Evolutionary conservation across 805 yeast species (phyloP), one percentile per base, ranked within the genome.

Genomic region (Kluyveromyces starmeri): DNA sequence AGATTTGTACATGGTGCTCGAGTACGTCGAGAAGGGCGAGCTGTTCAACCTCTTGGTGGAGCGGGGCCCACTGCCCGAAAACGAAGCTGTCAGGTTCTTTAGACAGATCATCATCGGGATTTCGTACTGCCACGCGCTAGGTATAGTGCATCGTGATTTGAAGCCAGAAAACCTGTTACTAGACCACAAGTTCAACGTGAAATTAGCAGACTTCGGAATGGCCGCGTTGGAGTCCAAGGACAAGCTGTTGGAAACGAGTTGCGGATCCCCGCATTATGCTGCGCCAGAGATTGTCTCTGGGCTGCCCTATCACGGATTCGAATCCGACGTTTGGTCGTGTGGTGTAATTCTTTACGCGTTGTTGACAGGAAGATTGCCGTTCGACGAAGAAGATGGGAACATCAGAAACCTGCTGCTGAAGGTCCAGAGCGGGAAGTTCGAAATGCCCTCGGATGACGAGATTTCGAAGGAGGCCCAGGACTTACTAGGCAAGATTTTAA

Each of bases 161-260:
- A 82, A 82, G 51, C 94, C 94, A 2, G 94, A 82, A 53, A 82
- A 82, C 61, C 60, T 82, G 47, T 59, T 82, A 27, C 65, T 88
- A 27, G 97, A 88, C 62, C 78, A 79, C 53, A 71, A 84, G 55
- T 74, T 78, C 43, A 86, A 85, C 58, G 88, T 92, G 57, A 92
- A 92, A 58, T 85, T 92, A 45, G 98, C 98, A 7, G 98, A 92
- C 61, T 92, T 92, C 56, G 98, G 98, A 21, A 92, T 92, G 98
- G 98, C 98, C 12, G 97, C 98, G 5, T 64, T 92, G 29, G 97
- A 92, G 57, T 73, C 84, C 20, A 73, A 72, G 35, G 89, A 78
- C 45, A 75, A 81, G 47, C 62, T 89, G 51, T 66, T 92, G 38
- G 96, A 89, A 57, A 92, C 98, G 4, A 79, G 94, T 13, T 92